Percentiles rank a stretch among this genome's conserved stretches.
phyloP scores from a whole-genome alignment of 2,329 filamentous ascomycete genomes.

The Clarireedia homoeocarpa region DNA sequence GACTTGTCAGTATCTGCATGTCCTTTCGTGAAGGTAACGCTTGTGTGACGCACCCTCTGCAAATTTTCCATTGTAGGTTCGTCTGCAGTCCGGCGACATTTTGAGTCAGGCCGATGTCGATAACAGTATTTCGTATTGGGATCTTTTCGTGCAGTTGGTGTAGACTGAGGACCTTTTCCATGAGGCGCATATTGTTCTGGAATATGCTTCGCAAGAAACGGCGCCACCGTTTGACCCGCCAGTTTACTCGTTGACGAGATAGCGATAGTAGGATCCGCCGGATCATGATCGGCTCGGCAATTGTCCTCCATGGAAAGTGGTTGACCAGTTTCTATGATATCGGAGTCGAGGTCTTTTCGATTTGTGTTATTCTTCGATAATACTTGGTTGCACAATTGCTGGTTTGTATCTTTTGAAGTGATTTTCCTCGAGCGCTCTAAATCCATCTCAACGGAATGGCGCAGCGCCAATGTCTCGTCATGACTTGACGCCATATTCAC shows the following conservation, averaged over 20 bases:
- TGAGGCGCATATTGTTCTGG: conserved; percentile 80
- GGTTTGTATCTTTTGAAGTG: conserved; percentile 9
- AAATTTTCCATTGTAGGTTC: conserved; percentile 94
- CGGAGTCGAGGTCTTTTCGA: conserved; percentile 7
- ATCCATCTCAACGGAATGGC: conserved; percentile 23
- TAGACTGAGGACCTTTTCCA: conserved; percentile 41
- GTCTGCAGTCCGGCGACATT: conserved; percentile 87
- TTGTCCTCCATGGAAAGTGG: conserved; percentile 21
- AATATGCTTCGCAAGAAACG: conserved; percentile 86
- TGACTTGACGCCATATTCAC: conserved; percentile 20
- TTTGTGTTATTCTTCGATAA: conserved; percentile 7
- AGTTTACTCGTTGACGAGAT: conserved; percentile 24
- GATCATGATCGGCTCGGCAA: conserved; percentile 19
- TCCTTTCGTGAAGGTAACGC: neutral
- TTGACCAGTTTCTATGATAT: conserved; percentile 13
- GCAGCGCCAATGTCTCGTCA: conserved; percentile 17
- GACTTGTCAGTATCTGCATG: conserved; percentile 1
- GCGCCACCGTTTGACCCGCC: conserved; percentile 34
- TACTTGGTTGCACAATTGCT: conserved; percentile 13
- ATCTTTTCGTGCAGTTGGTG: conserved; percentile 37
- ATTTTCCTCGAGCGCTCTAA: conserved; percentile 10
- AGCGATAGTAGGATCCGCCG: conserved; percentile 18
- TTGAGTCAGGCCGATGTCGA: conserved; percentile 85
- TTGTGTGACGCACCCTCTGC: conserved; percentile 58
- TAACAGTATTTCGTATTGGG: conserved; percentile 92